These are phyloP conservation scores for Fusarium pseudoanthophilum DNA, from an alignment of 2,329 filamentous ascomycete species.

Conservation along the genomic window DNA sequence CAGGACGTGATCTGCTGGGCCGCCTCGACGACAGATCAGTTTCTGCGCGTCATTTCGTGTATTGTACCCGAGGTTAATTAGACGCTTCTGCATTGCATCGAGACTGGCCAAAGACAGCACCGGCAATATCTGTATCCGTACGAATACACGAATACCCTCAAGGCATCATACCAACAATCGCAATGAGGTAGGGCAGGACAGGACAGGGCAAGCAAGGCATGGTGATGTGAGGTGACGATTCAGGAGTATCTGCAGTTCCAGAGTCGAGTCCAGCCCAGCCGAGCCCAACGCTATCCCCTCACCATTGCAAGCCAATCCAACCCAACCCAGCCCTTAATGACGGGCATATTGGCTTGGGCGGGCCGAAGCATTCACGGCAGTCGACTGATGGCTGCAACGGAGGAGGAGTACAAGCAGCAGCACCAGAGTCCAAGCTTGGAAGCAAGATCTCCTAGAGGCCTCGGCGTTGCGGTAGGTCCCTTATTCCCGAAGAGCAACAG, in stretches of 20 bases:
- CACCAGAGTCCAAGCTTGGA: background rate
- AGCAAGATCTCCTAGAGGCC: slow-evolving; percentile 21
- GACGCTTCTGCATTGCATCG: background rate
- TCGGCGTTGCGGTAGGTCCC: slow-evolving; percentile 26
- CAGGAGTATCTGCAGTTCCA: slow-evolving; percentile 17
- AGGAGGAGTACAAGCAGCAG: background rate
- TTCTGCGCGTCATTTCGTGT: slow-evolving; percentile 31
- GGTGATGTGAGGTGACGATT: slow-evolving; percentile 19
- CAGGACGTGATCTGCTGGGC: slow-evolving; percentile 30
- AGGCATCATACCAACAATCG: background rate
- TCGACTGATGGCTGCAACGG: slow-evolving; percentile 22
- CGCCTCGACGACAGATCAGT: slow-evolving; percentile 25
- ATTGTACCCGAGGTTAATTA: slow-evolving; percentile 30
- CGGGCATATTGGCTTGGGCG: slow-evolving; percentile 33
- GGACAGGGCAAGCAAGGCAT: background rate
- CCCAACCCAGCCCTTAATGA: slow-evolving; percentile 22
- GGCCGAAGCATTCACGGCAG: slow-evolving; percentile 39
- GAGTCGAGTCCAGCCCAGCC: slow-evolving; percentile 1
- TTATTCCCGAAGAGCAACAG: slow-evolving; percentile 28
- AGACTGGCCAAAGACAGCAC: slow-evolving; percentile 4
- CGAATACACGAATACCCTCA: background rate
- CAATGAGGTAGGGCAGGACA: background rate
- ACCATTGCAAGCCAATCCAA: slow-evolving; percentile 3
- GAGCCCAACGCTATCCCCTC: slow-evolving; percentile 16
- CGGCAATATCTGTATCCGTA: background rate